These are phyloP conservation scores for Podaxis sp. DNA, from an alignment of 768 basidiomycete genomes.

Conservation along the genomic window DNA sequence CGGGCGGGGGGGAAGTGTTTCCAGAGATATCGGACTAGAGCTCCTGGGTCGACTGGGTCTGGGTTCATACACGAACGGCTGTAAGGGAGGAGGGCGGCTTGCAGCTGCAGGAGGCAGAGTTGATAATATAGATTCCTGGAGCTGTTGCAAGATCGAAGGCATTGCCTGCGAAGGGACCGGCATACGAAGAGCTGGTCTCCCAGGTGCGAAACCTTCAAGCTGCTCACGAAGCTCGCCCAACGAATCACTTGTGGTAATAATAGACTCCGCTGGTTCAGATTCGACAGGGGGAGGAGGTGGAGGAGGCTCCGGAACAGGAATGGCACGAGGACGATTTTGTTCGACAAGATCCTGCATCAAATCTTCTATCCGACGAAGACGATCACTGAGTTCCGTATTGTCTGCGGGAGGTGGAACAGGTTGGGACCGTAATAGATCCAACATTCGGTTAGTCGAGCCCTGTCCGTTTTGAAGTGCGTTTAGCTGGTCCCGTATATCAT, in stretches of 20 bases:
- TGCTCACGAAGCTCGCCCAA: slow-evolving; percentile 27
- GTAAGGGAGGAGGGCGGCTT: slow-evolving; percentile 17
- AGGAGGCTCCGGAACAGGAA: slow-evolving; percentile 17
- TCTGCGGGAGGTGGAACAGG: slow-evolving; percentile 35
- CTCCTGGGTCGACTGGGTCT: slow-evolving; percentile 17
- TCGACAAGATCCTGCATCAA: slow-evolving; percentile 40
- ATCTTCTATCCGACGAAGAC: slow-evolving; percentile 46
- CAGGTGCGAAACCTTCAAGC: slow-evolving; percentile 23
- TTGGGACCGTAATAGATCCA: slow-evolving; percentile 62
- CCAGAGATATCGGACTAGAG: slow-evolving; percentile 18
- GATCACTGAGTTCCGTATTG: slow-evolving; percentile 40
- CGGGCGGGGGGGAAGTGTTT: slow-evolving; percentile 15
- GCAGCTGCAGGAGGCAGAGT: slow-evolving; percentile 8
- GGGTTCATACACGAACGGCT: slow-evolving; percentile 20
- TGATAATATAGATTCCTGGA: slow-evolving; percentile 56
- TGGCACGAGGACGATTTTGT: slow-evolving; percentile 28
- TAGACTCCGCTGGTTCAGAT: slow-evolving; percentile 24
- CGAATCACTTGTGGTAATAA: slow-evolving; percentile 30
- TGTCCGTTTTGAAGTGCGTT: slow-evolving; percentile 65
- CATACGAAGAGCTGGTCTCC: slow-evolving; percentile 26
- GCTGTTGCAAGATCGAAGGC: slow-evolving; percentile 55
- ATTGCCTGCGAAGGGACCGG: slow-evolving; percentile 49
- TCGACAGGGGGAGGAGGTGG: slow-evolving; percentile 23
- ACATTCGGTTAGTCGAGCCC: slow-evolving; percentile 51
- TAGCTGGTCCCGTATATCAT: slow-evolving; percentile 53